Base-by-base conservation (phyloP, 345 rosid species). In the Psidium guajava region DNA sequence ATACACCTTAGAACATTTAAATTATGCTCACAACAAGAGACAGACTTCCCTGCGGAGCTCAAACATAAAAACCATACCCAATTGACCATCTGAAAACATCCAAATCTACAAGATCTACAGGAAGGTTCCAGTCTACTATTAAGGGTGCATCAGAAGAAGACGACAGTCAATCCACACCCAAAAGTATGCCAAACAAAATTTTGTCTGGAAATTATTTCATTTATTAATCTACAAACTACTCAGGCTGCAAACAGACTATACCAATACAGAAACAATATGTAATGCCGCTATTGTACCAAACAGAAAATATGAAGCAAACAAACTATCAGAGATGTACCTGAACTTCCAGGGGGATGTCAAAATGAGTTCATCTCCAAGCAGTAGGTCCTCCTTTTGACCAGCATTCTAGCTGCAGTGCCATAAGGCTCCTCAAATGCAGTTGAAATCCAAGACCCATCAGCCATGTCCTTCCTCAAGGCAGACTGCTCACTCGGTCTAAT, bases 291-390 rank as follows among this genome's bases (percentile, higher is more conserved):
- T 58, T 7, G 15, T 11, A 28, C 32, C 27, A 58, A 58, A n/a
- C 32, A n/a, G 36, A 27, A n/a, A 27, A 25, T 27, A 25, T 11
- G 28, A 25, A 24, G 28, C 27, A 57, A 57, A 49, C 83, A 52
- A 40, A 52, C 56, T 27, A 52, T 55, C 42, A 54, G 58, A 47
- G 47, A 40, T 36, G 44, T 56, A 20, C 84, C 56, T 82, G 42
- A 18, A 52, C 12, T 54, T 20, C 81, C 80, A 92, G 91, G 88
- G 52, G 69, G 83, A 84, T 56, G 83, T 95, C 91, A 98, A 86
- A 98, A 96, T 40, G 99, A 96, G 93, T 98, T 98, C 99, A 98
- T 98, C 92, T 98, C 99, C 88, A 98, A 88, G 87, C 98, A 98
- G 88, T 98, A 96, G 49, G 98, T 98, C 90, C 93, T 94, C 87